phyloP scores from a whole-genome alignment of 2,329 filamentous ascomycete genomes.

The Pyrenochaeta sp. region DNA sequence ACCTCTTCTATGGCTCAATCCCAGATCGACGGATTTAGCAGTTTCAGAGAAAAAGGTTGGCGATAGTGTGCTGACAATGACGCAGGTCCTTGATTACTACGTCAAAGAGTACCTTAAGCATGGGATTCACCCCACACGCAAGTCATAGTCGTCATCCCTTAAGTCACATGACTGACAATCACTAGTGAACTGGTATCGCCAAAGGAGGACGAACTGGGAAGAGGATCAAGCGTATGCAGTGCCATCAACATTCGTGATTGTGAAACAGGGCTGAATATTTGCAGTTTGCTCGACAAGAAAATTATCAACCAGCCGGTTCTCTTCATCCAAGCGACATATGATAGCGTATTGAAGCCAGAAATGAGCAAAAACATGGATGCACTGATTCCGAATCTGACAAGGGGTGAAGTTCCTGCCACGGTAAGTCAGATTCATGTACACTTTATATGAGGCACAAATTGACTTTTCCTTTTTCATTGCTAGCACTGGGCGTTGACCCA shows the following conservation, averaged over 20 bases:
- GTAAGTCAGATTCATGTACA: no score
- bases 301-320: conserved; percentile 64
- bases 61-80: conserved; percentile 56
- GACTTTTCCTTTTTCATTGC: no score
- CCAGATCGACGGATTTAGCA: neutral
- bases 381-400: conserved; percentile 70
- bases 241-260: no score
- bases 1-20: conserved; percentile 4
- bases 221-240: conserved; percentile 66
- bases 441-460: no score
- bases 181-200: conserved; percentile 86
- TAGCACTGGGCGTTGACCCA: conserved; percentile 85
- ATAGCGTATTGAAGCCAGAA: conserved; percentile 74
- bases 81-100: conserved; percentile 72
- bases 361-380: conserved; percentile 77
- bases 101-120: conserved; percentile 73
- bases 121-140: conserved; percentile 77
- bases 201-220: conserved; percentile 73
- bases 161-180: conserved; percentile 18
- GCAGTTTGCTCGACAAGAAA: conserved; percentile 36
- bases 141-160: conserved; percentile 23
- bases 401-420: conserved; percentile 70
- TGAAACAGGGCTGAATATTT: neutral
- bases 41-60: conserved; percentile 16
- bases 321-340: conserved; percentile 76